Evolutionary conservation across 176 grass and related monocot genomes (phyloP).

Genomic region (Secale cereale): DNA sequence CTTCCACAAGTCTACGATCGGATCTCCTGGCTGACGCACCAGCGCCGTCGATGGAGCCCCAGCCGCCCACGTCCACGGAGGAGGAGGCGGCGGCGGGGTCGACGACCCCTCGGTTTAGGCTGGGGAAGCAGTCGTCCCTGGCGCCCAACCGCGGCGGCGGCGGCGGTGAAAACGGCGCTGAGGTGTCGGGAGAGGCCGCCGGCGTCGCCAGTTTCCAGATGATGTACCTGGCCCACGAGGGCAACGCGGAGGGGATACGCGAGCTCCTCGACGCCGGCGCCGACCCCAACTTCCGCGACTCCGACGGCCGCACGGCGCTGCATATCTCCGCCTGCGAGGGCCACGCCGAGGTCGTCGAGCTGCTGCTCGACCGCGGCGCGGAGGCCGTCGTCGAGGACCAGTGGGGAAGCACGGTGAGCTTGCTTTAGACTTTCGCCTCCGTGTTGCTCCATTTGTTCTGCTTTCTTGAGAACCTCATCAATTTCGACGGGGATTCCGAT

Average conservation of each 20-base stretch:
- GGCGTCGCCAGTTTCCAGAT: constrained; percentile 55
- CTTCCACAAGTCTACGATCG: neutral
- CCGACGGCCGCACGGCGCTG: constrained; percentile 78
- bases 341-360: constrained; percentile 46
- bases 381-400: constrained; percentile 64
- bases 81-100: neutral
- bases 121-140: constrained; percentile 87
- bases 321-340: constrained; percentile 94
- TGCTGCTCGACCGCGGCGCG: constrained; percentile 63
- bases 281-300: constrained; percentile 83
- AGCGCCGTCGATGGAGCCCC: constrained; percentile 41
- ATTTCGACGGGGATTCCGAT: neutral
- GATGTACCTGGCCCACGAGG: constrained; percentile 88
- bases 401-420: constrained; percentile 81
- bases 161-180: neutral
- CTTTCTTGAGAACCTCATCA: neutral
- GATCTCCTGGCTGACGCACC: neutral
- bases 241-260: constrained; percentile 61
- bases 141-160: constrained; percentile 42
- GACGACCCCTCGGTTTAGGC: constrained; percentile 40
- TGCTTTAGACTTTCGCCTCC: neutral
- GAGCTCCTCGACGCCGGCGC: constrained; percentile 63
- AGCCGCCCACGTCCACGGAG: constrained; percentile 9
- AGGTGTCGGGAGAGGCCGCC: neutral
- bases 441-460: neutral